Evolutionary conservation across 163 green algal genomes (phyloP).

Genomic region (Chlamydomonas reinhardtii): DNA sequence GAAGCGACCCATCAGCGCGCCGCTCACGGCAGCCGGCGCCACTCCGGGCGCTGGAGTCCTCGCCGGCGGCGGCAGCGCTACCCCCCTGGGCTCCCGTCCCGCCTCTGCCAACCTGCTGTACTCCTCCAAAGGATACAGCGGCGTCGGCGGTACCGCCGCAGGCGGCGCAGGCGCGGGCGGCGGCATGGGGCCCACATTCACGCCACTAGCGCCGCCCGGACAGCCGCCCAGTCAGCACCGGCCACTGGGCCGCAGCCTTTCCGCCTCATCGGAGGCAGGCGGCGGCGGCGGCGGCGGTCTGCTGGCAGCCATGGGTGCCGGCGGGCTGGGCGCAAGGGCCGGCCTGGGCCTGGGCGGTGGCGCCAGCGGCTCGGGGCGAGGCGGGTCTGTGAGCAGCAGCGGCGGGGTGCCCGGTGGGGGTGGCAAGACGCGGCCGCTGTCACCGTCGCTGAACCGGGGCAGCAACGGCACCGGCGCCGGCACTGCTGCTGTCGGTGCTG

Average conservation of each 20-base stretch:
- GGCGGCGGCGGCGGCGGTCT: not conserved
- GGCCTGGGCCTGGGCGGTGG: too few relatives aligned
- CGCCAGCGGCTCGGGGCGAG: not conserved
- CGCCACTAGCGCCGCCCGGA: not conserved
- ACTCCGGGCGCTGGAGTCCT: not conserved
- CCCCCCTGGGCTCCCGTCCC: not conserved
- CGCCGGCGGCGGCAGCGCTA: not conserved
- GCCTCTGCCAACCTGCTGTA: constrained; percentile 19
- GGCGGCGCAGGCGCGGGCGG: not conserved
- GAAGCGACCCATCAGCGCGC: constrained; percentile 22
- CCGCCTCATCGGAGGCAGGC: not conserved
- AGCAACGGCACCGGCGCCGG: too few relatives aligned
- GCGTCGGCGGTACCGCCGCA: not conserved
- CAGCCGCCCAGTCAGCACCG: not conserved
- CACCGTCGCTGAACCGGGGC: not conserved
- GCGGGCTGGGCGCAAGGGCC: not conserved
- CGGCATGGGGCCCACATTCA: not conserved
- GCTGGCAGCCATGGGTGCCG: not conserved
- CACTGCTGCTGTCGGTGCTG: too few relatives aligned
- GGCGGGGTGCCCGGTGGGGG: not conserved
- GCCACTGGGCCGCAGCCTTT: not conserved
- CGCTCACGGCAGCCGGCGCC: constrained; percentile 4
- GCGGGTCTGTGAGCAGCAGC: not conserved
- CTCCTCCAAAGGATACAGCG: not conserved
- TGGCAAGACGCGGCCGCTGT: not conserved